Percentiles rank a stretch among this genome's conserved stretches.
Conservation (phyloP, 495 filamentous ascomycete species). For the Hamigera avellanea region DNA sequence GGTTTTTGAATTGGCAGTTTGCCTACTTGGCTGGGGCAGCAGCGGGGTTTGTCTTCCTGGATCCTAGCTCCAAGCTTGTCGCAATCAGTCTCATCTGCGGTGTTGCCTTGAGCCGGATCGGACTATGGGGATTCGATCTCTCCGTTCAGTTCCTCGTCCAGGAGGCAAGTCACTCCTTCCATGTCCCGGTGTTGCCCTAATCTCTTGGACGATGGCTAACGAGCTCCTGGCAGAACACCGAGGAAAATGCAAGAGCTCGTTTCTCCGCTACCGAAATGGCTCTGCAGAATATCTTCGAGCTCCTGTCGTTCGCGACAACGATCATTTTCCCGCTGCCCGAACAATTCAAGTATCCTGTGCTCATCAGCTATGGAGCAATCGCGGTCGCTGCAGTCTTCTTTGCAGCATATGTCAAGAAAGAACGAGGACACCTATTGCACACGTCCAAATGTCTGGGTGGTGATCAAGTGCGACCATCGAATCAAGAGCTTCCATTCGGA, state of each 20-base stretch:
- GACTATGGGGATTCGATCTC: conserved; percentile 60
- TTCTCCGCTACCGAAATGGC: conserved; percentile 54
- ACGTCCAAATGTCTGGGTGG: conserved; percentile 20
- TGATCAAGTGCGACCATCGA: conserved; percentile 6
- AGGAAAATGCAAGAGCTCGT: conserved; percentile 34
- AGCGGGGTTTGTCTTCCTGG: conserved; percentile 26
- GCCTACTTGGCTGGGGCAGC: conserved; percentile 32
- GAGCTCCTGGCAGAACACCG: conserved; percentile 28
- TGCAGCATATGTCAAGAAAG: conserved; percentile 41
- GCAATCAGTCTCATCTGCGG: conserved; percentile 37
- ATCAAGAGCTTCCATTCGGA: not conserved
- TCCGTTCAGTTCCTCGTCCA: conserved; percentile 54
- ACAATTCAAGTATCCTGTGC: conserved; percentile 49
- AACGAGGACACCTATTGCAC: conserved; percentile 55
- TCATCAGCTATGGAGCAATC: conserved; percentile 43
- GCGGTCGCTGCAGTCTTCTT: conserved; percentile 38
- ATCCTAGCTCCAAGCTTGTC: conserved; percentile 17
- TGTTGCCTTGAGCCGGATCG: conserved; percentile 46
- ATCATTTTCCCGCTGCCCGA: conserved; percentile 44
- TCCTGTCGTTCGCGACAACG: conserved; percentile 48
- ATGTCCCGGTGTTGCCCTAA: not conserved
- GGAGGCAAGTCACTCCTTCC: conserved; percentile 32
- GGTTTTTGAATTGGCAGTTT: conserved; percentile 55
- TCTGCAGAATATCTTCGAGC: conserved; percentile 55
- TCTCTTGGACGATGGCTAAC: not conserved